phyloP scores from a whole-genome alignment of 495 filamentous ascomycete species.

The Xylaria castorea region DNA sequence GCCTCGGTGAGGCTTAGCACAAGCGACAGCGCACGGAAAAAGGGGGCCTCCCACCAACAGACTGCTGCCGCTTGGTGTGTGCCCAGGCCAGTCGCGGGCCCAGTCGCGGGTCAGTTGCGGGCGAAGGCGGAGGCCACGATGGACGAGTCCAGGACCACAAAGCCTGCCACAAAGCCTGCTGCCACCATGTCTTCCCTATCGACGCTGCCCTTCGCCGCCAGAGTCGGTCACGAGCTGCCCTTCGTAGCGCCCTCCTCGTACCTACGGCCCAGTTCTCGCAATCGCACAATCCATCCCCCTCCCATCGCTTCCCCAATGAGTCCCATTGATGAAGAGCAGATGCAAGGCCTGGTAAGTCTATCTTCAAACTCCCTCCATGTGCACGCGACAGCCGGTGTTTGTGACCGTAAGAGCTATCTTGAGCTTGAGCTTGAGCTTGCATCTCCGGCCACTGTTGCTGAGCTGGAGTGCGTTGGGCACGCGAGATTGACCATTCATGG shows the following conservation, averaged over 20 bases:
- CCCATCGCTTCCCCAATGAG: constrained; percentile 65
- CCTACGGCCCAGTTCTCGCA: constrained; percentile 69
- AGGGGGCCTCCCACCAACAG: constrained; percentile 15
- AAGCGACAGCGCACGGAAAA: constrained; percentile 1
- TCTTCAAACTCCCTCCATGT: constrained; percentile 12
- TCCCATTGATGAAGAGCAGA: constrained; percentile 87
- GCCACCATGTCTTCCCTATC: constrained; percentile 19
- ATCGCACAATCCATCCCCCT: constrained; percentile 49
- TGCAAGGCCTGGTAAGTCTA: constrained; percentile 82
- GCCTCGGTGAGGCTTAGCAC: constrained; percentile 26
- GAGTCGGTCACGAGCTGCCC: constrained; percentile 57
- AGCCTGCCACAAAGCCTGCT: constrained; percentile 8
- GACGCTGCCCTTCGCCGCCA: constrained; percentile 7
- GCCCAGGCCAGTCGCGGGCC: constrained; percentile 9
- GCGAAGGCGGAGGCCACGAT: constrained; percentile 27
- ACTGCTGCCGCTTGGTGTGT: constrained; percentile 20
- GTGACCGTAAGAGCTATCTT: constrained; percentile 5
- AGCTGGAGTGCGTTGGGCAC: background rate
- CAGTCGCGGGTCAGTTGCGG: background rate
- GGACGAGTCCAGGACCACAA: constrained; percentile 22
- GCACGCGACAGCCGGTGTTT: background rate
- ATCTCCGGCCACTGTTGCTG: background rate
- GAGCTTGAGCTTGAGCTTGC: background rate
- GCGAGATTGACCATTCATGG: constrained; percentile 12
- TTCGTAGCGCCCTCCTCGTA: constrained; percentile 86